These are phyloP conservation scores for Lonicera japonica DNA, from an alignment of 129 eudicot species.

Conservation along the genomic window DNA sequence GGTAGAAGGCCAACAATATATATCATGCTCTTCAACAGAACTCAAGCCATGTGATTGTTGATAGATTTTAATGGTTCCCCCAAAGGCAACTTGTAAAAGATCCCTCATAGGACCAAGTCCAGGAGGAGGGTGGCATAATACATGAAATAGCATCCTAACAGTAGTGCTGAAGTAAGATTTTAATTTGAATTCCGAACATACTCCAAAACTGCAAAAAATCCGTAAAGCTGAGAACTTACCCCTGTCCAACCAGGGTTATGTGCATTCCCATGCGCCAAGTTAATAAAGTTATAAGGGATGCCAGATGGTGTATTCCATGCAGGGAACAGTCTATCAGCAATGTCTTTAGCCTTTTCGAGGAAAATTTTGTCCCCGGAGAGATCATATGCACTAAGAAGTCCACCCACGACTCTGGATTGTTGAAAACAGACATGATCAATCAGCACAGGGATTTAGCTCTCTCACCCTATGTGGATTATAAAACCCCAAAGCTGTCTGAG, in stretches of 20 bases:
- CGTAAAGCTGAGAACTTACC: constrained; percentile 43
- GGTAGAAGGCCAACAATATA: too few relatives aligned
- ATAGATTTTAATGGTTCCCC: neutral
- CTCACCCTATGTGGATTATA: neutral
- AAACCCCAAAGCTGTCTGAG: neutral
- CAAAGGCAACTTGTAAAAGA: neutral
- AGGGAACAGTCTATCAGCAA: constrained; percentile 89
- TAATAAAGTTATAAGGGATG: constrained; percentile 84
- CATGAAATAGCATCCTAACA: neutral
- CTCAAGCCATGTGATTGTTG: neutral
- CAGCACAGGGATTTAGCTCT: constrained; percentile 16
- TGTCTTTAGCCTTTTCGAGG: constrained; percentile 93
- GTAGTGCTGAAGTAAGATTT: neutral
- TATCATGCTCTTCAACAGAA: too few relatives aligned
- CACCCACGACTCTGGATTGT: constrained; percentile 88
- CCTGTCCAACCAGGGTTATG: constrained; percentile 99
- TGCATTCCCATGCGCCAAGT: constrained; percentile 82
- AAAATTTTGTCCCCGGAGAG: constrained; percentile 83
- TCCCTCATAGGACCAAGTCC: neutral
- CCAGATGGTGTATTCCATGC: constrained; percentile 99
- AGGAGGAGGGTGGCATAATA: neutral
- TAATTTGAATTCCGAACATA: constrained; percentile 1
- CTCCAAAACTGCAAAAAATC: neutral
- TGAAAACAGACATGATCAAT: constrained; percentile 15
- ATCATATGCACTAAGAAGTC: constrained; percentile 97